A percentile compares a stretch with the other conserved stretches of the same genome.
Conservation (phyloP, 2,329 filamentous ascomycete species). For the Tolypocladium amazonense region DNA sequence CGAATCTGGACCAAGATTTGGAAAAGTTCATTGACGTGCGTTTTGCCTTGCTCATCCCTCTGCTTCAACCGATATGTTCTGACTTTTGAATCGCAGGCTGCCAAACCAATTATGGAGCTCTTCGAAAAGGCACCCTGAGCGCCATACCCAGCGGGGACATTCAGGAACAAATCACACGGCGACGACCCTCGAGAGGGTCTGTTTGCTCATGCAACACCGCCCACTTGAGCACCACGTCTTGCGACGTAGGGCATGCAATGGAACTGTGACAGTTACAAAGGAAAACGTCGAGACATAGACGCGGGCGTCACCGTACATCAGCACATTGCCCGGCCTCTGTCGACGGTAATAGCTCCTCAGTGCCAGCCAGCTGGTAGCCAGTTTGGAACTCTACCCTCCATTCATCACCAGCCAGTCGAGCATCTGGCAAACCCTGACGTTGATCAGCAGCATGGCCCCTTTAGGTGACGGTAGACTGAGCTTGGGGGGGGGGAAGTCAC, state of each 20-base stretch:
- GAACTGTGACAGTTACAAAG: not conserved
- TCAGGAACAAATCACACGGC: not conserved
- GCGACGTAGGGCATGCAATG: not conserved
- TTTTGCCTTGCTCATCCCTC: constrained; percentile 4
- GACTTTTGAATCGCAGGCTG: constrained; percentile 42
- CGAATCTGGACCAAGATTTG: constrained; percentile 80
- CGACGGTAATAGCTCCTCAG: no score
- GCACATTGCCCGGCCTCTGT: not conserved
- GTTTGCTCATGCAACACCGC: not conserved
- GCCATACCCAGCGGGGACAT: not conserved
- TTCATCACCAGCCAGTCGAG: not conserved
- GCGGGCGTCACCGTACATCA: not conserved
- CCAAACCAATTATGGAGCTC: constrained; percentile 77
- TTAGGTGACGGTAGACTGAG: not conserved
- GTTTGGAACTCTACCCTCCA: not conserved
- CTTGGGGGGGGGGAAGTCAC: not conserved
- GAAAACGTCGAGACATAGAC: not conserved
- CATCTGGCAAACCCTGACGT: not conserved
- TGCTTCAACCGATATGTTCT: not conserved
- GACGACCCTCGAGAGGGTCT: not conserved
- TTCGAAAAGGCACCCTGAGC: constrained; percentile 61
- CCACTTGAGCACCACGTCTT: not conserved
- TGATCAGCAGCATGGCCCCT: not conserved
- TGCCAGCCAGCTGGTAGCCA: not conserved
- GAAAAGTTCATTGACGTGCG: constrained; percentile 87